Evolutionary conservation across 192 early-diverging fungal genomes (phyloP).

Genomic region (Coemansia erecta): DNA sequence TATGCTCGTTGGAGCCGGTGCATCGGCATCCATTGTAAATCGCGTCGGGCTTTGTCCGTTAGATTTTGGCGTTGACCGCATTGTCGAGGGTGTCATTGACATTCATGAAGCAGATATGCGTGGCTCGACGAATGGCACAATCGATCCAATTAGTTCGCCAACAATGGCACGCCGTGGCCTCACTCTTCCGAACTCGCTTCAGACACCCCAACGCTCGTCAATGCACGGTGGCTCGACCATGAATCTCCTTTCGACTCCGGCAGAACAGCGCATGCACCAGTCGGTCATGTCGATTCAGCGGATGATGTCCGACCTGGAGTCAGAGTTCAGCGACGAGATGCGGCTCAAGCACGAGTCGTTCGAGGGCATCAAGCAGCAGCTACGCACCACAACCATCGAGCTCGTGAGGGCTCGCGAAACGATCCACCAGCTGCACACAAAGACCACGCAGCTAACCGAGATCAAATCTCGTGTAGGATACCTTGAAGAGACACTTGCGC

Average conservation of each 20-base stretch:
- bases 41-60: constrained; percentile 71
- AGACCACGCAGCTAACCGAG: constrained; percentile 57
- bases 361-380: constrained; percentile 55
- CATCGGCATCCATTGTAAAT: constrained; percentile 70
- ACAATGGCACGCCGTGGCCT: constrained; percentile 19
- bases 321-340: constrained; percentile 63
- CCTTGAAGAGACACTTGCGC: constrained; percentile 58
- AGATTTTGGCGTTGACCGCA: constrained; percentile 61
- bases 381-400: constrained; percentile 56
- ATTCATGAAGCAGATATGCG: constrained; percentile 6
- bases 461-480: constrained; percentile 61
- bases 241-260: constrained; percentile 28
- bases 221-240: not conserved
- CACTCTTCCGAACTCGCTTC: not conserved
- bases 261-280: constrained; percentile 48
- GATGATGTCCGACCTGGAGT: constrained; percentile 67
- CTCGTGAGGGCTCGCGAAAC: constrained; percentile 56
- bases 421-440: constrained; percentile 52
- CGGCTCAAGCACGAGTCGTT: constrained; percentile 58
- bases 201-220: not conserved
- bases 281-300: constrained; percentile 60
- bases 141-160: constrained; percentile 19
- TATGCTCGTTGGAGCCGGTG: constrained; percentile 73
- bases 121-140: constrained; percentile 1
- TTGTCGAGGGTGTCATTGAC: constrained; percentile 10